Percentiles rank a stretch among this genome's conserved stretches.
phyloP scores from a whole-genome alignment of 2,329 filamentous ascomycete genomes.

The Neonectria magnoliae region DNA sequence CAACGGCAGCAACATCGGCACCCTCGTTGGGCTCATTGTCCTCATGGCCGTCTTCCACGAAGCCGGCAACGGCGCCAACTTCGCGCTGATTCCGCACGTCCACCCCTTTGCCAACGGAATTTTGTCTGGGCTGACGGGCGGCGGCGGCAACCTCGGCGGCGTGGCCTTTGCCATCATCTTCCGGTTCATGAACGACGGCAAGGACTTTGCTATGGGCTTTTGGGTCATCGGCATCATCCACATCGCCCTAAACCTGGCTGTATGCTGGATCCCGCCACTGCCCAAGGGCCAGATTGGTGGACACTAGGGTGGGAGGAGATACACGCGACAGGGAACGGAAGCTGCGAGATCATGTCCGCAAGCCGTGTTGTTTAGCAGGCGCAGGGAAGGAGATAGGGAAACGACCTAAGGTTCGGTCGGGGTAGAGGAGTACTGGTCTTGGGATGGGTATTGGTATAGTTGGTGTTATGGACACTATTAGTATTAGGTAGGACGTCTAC shows the following conservation, averaged over 20 bases:
- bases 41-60: slow-evolving; percentile 85
- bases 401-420: neutral
- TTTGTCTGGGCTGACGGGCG: slow-evolving; percentile 82
- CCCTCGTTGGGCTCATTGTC: slow-evolving; percentile 80
- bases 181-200: slow-evolving; percentile 72
- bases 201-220: slow-evolving; percentile 73
- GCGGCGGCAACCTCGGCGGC: slow-evolving; percentile 84
- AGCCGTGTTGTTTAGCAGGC: slow-evolving; percentile 10
- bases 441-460: neutral
- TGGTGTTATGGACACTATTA: neutral
- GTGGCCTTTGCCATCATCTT: slow-evolving; percentile 87
- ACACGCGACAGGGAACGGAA: neutral
- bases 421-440: neutral
- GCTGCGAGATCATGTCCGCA: slow-evolving; percentile 1
- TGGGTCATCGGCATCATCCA: slow-evolving; percentile 86
- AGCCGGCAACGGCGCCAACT: slow-evolving; percentile 87
- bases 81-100: slow-evolving; percentile 86
- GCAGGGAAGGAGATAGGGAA: neutral
- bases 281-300: slow-evolving; percentile 57
- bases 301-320: slow-evolving; percentile 26
- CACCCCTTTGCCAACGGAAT: slow-evolving; percentile 83
- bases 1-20: slow-evolving; percentile 50
- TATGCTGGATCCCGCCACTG: slow-evolving; percentile 66
- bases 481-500: neutral
- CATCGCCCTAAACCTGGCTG: slow-evolving; percentile 73